Percentiles rank a stretch among this genome's conserved stretches.
These are phyloP conservation scores for Spirogloea muscicola DNA, from an alignment of 139 green algal genomes.

Conservation along the genomic window DNA sequence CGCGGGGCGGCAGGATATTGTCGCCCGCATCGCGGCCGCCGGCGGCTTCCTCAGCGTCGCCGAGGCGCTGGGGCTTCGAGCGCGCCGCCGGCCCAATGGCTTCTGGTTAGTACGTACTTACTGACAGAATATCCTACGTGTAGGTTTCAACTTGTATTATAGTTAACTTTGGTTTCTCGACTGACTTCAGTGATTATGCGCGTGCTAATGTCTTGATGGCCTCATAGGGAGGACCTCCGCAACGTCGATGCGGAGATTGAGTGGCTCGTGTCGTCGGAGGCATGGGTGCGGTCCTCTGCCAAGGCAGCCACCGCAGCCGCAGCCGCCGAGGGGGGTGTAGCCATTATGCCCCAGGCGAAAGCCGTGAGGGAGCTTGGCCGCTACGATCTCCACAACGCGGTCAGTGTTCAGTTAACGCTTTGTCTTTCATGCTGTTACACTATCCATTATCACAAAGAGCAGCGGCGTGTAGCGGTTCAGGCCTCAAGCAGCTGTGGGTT, in stretches of 20 bases:
- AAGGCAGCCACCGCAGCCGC: not conserved
- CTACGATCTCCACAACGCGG: slow-evolving; percentile 25
- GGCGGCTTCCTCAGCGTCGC: slow-evolving; percentile 14
- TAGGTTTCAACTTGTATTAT: too few relatives aligned
- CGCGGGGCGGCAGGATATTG: slow-evolving; percentile 9
- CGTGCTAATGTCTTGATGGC: too few relatives aligned
- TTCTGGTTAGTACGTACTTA: too few relatives aligned
- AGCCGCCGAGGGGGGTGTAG: not conserved
- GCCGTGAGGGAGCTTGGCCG: not conserved
- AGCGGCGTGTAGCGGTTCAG: too few relatives aligned
- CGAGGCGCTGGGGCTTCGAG: not conserved
- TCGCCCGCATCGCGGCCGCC: slow-evolving; percentile 3
- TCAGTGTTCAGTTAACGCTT: too few relatives aligned
- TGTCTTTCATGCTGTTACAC: too few relatives aligned
- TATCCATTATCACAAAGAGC: too few relatives aligned
- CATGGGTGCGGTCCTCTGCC: not conserved
- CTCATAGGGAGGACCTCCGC: slow-evolving; percentile 7
- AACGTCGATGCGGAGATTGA: slow-evolving; percentile 26
- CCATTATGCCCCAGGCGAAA: slow-evolving; percentile 10
- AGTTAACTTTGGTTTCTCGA: too few relatives aligned
- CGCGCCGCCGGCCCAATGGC: slow-evolving; percentile 10
- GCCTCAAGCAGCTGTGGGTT: too few relatives aligned
- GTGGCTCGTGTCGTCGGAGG: not conserved
- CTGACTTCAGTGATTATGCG: too few relatives aligned
- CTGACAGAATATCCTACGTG: too few relatives aligned